phyloP scores from a whole-genome alignment of 108 stramenopile genomes.

The Cyclotella kingstonii region DNA sequence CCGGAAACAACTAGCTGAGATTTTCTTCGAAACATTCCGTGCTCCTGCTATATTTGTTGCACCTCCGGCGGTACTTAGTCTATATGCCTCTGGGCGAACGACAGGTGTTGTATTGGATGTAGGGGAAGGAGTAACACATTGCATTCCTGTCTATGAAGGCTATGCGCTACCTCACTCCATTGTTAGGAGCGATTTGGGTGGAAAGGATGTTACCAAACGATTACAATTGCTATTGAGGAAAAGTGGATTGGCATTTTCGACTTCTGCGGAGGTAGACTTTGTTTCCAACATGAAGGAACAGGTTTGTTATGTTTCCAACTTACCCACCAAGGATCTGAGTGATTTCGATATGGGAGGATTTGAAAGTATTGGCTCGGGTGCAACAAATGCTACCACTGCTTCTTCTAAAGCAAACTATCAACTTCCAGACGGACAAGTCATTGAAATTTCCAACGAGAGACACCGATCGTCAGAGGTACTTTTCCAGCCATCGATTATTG shows the following conservation, averaged over 20 bases:
- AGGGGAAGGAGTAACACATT: conserved; percentile 96
- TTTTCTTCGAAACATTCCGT: conserved; percentile 94
- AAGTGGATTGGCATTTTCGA: conserved; percentile 84
- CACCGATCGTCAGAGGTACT: conserved; percentile 91
- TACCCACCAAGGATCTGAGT: conserved; percentile 48
- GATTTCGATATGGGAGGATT: conserved; percentile 16
- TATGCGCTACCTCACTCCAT: conserved; percentile 95
- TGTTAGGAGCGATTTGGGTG: conserved; percentile 89
- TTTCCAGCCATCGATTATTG: conserved; percentile 91
- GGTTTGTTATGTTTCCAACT: conserved; percentile 79
- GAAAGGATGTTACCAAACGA: conserved; percentile 91
- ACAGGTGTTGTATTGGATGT: conserved; percentile 98
- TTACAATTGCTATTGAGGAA: conserved; percentile 87
- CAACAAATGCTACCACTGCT: conserved; percentile 43
- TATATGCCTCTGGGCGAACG: conserved; percentile 95
- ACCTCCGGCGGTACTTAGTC: conserved; percentile 88
- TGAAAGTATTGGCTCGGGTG: not conserved
- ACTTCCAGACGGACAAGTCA: conserved; percentile 89
- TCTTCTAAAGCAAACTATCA: conserved; percentile 68
- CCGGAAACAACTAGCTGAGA: conserved; percentile 86
- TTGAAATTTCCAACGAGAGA: conserved; percentile 83
- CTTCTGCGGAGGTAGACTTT: conserved; percentile 91
- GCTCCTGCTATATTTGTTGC: conserved; percentile 92
- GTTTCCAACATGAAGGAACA: conserved; percentile 94
- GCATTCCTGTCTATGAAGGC: conserved; percentile 97